Evolutionary conservation across 176 grass and related monocot species (phyloP).

Genomic region (Secale cereale): DNA sequence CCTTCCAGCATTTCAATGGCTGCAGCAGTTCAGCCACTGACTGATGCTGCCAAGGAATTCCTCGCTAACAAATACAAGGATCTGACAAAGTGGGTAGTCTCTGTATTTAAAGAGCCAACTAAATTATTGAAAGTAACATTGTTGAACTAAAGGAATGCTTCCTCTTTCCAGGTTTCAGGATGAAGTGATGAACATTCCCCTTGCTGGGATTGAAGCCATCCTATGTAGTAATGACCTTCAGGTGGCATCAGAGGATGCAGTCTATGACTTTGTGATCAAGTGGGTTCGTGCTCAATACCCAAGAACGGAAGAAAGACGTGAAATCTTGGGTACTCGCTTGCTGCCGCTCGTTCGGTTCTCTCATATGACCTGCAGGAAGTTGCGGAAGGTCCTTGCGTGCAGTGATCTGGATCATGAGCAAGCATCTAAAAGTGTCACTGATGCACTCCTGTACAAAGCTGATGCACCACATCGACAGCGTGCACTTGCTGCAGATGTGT

Average conservation of each 20-base stretch:
- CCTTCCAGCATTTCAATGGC: slow-evolving; percentile 87
- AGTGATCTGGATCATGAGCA: slow-evolving; percentile 76
- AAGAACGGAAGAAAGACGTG: slow-evolving; percentile 79
- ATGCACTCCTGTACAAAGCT: slow-evolving; percentile 86
- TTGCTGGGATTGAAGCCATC: slow-evolving; percentile 81
- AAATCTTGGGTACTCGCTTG: slow-evolving; percentile 66
- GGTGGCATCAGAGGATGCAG: slow-evolving; percentile 91
- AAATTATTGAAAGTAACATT: neutral
- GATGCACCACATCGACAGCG: slow-evolving; percentile 80
- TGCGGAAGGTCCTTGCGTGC: slow-evolving; percentile 82
- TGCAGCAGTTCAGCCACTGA: slow-evolving; percentile 82
- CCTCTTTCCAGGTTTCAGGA: slow-evolving; percentile 73
- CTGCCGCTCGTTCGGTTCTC: slow-evolving; percentile 68
- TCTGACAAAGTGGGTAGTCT: slow-evolving; percentile 70
- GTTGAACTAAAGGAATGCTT: slow-evolving; percentile 24
- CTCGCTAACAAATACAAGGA: slow-evolving; percentile 90
- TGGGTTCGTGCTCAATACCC: slow-evolving; percentile 76
- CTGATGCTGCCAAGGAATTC: slow-evolving; percentile 89
- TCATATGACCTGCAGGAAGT: slow-evolving; percentile 86
- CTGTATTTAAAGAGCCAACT: neutral
- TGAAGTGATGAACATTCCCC: slow-evolving; percentile 79
- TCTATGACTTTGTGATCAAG: slow-evolving; percentile 91
- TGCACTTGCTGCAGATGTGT: slow-evolving; percentile 60
- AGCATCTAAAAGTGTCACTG: slow-evolving; percentile 63
- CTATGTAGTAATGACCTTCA: slow-evolving; percentile 84